Conservation (phyloP, 805 yeast genomes). For the Yamadazyma takamatsuzukensis region DNA sequence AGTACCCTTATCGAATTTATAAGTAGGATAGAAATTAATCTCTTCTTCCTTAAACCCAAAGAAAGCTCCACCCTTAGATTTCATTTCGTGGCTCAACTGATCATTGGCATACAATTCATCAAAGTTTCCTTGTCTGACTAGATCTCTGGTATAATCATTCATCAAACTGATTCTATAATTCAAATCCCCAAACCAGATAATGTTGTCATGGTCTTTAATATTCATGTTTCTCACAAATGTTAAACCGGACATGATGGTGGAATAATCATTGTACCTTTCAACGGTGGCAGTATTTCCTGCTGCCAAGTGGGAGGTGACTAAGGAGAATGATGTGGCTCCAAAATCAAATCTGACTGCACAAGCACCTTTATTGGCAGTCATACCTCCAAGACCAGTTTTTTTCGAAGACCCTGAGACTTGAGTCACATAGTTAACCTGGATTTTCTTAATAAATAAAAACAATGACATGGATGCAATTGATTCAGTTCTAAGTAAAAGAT, state of each 20-base stretch:
- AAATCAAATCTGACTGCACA: slow-evolving; percentile 86
- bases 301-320: slow-evolving; percentile 88
- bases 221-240: slow-evolving; percentile 70
- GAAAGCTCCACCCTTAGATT: slow-evolving; percentile 60
- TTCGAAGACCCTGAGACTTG: slow-evolving; percentile 93
- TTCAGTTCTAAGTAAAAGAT: slow-evolving; percentile 68
- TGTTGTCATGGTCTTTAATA: slow-evolving; percentile 74
- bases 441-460: slow-evolving; percentile 54
- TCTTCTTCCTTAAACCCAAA: slow-evolving; percentile 73
- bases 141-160: slow-evolving; percentile 68
- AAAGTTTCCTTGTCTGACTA: slow-evolving; percentile 44
- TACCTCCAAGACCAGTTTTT: slow-evolving; percentile 95
- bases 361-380: slow-evolving; percentile 96
- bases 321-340: slow-evolving; percentile 76
- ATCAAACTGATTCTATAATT: slow-evolving; percentile 74
- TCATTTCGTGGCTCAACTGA: slow-evolving; percentile 76
- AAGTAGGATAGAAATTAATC: slow-evolving; percentile 81
- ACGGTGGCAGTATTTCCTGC: slow-evolving; percentile 82
- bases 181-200: slow-evolving; percentile 94
- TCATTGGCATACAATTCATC: slow-evolving; percentile 61
- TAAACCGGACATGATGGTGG: slow-evolving; percentile 69
- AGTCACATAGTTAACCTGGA: slow-evolving; percentile 43
- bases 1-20: slow-evolving; percentile 86
- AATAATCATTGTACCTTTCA: slow-evolving; percentile 84
- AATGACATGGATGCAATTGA: slow-evolving; percentile 68